Conservation (phyloP, 2,329 filamentous ascomycete species). For the Talaromyces sp. region DNA sequence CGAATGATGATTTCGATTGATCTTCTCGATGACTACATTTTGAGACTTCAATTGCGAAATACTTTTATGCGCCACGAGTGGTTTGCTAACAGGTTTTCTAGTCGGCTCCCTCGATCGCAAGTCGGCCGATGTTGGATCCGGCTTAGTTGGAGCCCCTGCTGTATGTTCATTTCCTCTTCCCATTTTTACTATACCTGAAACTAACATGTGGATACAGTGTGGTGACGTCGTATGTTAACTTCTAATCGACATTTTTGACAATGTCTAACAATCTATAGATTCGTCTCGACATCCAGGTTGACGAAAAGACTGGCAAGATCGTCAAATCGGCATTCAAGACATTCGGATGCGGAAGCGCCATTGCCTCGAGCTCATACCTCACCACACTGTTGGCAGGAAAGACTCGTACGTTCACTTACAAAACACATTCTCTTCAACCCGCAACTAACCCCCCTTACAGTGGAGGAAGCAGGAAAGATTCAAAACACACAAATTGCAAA, state of each 20-base stretch:
- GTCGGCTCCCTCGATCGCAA: slow-evolving; percentile 7
- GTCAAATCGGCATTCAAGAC: slow-evolving; percentile 98
- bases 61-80: neutral
- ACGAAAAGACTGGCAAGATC: slow-evolving; percentile 81
- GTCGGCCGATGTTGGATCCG: slow-evolving; percentile 46
- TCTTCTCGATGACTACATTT: neutral
- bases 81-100: neutral
- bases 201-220: slow-evolving; percentile 39
- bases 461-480: slow-evolving; percentile 88
- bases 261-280: slow-evolving; percentile 40
- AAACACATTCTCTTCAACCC: neutral
- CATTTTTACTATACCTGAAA: neutral
- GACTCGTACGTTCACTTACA: slow-evolving; percentile 1
- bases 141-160: slow-evolving; percentile 83
- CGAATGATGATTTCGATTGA: too few relatives aligned
- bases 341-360: slow-evolving; percentile 89
- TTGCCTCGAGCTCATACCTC: slow-evolving; percentile 89
- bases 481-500: slow-evolving; percentile 98
- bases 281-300: slow-evolving; percentile 90
- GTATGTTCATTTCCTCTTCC: neutral
- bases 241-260: neutral
- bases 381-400: slow-evolving; percentile 60
- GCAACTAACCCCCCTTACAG: slow-evolving; percentile 14
- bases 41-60: neutral
- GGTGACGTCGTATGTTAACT: slow-evolving; percentile 60